Conservation (phyloP, 768 basidiomycete species). For the Lactifluus piperatus region DNA sequence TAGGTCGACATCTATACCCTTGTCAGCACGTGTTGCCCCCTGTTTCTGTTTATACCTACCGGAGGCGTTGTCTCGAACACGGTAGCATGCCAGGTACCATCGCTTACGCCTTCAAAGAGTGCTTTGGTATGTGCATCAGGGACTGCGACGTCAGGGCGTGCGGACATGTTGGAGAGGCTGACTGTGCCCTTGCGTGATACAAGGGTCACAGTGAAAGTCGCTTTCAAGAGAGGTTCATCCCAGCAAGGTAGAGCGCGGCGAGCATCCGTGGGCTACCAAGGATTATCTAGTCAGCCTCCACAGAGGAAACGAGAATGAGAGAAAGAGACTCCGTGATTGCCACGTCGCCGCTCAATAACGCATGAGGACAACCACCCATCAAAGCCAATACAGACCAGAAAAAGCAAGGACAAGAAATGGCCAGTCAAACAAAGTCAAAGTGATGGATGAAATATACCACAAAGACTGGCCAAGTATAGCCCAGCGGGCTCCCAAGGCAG, state of each 20-base stretch:
- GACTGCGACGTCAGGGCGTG: slow-evolving; percentile 41
- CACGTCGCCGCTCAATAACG: background rate
- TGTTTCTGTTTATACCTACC: slow-evolving; percentile 25
- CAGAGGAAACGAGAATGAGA: background rate
- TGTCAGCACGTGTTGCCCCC: background rate
- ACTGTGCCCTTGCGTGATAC: slow-evolving; percentile 69
- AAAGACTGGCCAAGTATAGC: background rate
- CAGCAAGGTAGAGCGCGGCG: slow-evolving; percentile 80
- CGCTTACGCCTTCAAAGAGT: slow-evolving; percentile 24
- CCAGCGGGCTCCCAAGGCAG: background rate
- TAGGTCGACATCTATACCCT: slow-evolving; percentile 65
- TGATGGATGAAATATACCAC: background rate
- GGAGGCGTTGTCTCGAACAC: slow-evolving; percentile 74
- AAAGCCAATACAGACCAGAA: background rate
- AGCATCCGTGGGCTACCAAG: slow-evolving; percentile 71
- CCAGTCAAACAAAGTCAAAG: background rate
- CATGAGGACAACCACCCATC: background rate
- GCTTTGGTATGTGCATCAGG: slow-evolving; percentile 22
- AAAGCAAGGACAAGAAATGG: background rate
- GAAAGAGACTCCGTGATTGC: background rate
- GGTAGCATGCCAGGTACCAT: slow-evolving; percentile 68
- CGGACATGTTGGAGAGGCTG: slow-evolving; percentile 84
- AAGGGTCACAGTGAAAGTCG: slow-evolving; percentile 69
- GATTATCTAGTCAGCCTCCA: background rate
- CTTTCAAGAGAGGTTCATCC: slow-evolving; percentile 90